phyloP scores from a whole-genome alignment of 2,329 filamentous ascomycete species.

The Anthostomella pinea region DNA sequence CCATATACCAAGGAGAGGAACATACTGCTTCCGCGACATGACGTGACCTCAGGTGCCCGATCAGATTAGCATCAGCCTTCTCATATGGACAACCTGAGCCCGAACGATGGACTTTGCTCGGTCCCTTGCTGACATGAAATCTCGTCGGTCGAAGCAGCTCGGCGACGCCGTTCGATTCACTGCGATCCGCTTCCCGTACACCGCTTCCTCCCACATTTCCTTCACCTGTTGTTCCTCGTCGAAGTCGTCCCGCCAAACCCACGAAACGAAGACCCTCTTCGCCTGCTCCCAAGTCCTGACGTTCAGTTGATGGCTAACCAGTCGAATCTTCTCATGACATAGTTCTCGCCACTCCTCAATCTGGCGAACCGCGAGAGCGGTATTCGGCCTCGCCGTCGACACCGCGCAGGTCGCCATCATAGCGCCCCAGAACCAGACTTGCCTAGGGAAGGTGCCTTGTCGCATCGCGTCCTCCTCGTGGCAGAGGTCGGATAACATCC shows the following conservation, averaged over 20 bases:
- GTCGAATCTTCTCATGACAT: slow-evolving; percentile 21
- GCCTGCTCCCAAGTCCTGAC: slow-evolving; percentile 22
- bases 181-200: slow-evolving; percentile 16
- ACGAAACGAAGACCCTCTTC: slow-evolving; percentile 15
- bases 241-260: slow-evolving; percentile 21
- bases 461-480: slow-evolving; percentile 20
- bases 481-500: slow-evolving; percentile 21
- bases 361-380: slow-evolving; percentile 18
- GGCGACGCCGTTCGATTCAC: slow-evolving; percentile 14
- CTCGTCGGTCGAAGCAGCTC: slow-evolving; percentile 18
- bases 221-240: slow-evolving; percentile 20
- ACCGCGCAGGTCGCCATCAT: slow-evolving; percentile 23
- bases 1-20: too few relatives aligned
- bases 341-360: slow-evolving; percentile 22
- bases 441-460: slow-evolving; percentile 17
- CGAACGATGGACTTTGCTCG: slow-evolving; percentile 17
- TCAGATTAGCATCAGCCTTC: slow-evolving; percentile 16
- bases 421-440: slow-evolving; percentile 24
- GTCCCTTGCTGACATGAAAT: slow-evolving; percentile 21
- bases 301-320: slow-evolving; percentile 18
- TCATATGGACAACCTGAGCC: slow-evolving; percentile 15
- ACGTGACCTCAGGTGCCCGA: background rate
- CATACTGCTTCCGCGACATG: background rate
- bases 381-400: slow-evolving; percentile 18
- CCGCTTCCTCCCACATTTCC: slow-evolving; percentile 25